A percentile compares a stretch with the other conserved stretches of the same genome.
phyloP scores from a whole-genome alignment of 495 filamentous ascomycete species.

The Neurospora discreta region DNA sequence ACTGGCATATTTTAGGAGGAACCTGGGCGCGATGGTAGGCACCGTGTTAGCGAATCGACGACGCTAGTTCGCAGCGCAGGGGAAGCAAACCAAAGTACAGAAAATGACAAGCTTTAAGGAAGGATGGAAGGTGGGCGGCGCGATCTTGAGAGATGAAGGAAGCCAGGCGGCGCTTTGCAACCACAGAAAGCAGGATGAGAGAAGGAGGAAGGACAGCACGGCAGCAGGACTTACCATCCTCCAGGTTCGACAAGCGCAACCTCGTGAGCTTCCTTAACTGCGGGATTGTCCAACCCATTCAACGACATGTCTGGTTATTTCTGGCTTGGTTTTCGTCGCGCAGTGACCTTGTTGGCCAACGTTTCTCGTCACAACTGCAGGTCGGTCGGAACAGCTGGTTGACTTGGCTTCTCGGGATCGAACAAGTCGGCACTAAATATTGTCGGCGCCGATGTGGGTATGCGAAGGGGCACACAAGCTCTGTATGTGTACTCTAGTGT shows the following conservation, averaged over 20 bases:
- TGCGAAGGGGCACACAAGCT: not conserved
- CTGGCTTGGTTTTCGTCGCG: not conserved
- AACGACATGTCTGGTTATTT: conserved; percentile 63
- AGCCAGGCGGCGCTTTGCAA: not conserved
- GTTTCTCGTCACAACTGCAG: not conserved
- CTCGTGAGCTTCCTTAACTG: conserved; percentile 76
- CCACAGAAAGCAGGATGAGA: not conserved
- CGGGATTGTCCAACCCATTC: conserved; percentile 83
- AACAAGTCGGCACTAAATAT: not conserved
- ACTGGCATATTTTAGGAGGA: conserved; percentile 82
- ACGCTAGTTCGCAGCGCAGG: not conserved
- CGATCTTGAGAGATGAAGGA: not conserved
- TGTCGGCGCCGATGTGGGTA: not conserved
- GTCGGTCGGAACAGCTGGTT: not conserved
- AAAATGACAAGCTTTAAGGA: not conserved
- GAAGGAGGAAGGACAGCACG: not conserved
- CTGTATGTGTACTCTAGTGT: not conserved
- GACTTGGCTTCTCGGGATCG: not conserved
- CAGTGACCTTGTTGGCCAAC: not conserved
- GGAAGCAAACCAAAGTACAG: not conserved
- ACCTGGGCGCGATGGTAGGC: conserved; percentile 44
- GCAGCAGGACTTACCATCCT: conserved; percentile 65
- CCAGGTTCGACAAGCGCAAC: conserved; percentile 69
- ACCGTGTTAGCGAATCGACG: conserved; percentile 9
- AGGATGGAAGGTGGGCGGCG: not conserved